Conservation (phyloP, 805 yeast species). For the Hanseniaspora taiwanica region DNA sequence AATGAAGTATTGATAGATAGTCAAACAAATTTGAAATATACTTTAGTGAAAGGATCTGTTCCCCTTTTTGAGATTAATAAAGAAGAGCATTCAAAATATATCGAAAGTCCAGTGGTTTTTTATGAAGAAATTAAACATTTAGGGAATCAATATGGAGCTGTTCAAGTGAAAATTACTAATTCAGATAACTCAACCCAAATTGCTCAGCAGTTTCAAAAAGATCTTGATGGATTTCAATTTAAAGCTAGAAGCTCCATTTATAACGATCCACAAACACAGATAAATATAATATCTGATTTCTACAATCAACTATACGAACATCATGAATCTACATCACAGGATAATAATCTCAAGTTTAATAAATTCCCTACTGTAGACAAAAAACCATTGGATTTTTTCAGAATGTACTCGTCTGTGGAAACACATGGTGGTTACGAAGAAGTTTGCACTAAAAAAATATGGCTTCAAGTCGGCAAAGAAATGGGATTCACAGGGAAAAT, state of each 20-base stretch:
- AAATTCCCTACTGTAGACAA: slow-evolving; percentile 58
- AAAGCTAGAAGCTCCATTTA: slow-evolving; percentile 24
- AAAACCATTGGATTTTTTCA: slow-evolving; percentile 49
- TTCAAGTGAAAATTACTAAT: slow-evolving; percentile 9
- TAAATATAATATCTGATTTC: slow-evolving; percentile 18
- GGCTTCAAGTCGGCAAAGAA: slow-evolving; percentile 80
- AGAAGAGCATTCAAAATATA: slow-evolving; percentile 2
- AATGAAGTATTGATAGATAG: neutral
- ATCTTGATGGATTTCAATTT: slow-evolving; percentile 16
- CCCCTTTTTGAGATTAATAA: slow-evolving; percentile 12
- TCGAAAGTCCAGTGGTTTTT: slow-evolving; percentile 13
- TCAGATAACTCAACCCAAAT: slow-evolving; percentile 11
- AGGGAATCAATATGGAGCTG: slow-evolving; percentile 16
- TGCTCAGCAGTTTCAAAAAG: slow-evolving; percentile 5
- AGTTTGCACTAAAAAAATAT: slow-evolving; percentile 52
- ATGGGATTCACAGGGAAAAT: slow-evolving; percentile 62
- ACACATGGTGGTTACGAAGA: slow-evolving; percentile 52
- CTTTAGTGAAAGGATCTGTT: slow-evolving; percentile 10
- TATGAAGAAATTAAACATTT: slow-evolving; percentile 14
- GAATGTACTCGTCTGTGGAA: slow-evolving; percentile 43
- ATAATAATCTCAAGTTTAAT: slow-evolving; percentile 17
- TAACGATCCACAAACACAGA: neutral
- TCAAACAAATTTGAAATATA: slow-evolving; percentile 6
- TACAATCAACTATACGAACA: slow-evolving; percentile 33
- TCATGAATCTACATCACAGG: slow-evolving; percentile 22